These are phyloP conservation scores for Citeromyces hawaiiensis DNA, from an alignment of 1,139 yeast species.

Conservation along the genomic window DNA sequence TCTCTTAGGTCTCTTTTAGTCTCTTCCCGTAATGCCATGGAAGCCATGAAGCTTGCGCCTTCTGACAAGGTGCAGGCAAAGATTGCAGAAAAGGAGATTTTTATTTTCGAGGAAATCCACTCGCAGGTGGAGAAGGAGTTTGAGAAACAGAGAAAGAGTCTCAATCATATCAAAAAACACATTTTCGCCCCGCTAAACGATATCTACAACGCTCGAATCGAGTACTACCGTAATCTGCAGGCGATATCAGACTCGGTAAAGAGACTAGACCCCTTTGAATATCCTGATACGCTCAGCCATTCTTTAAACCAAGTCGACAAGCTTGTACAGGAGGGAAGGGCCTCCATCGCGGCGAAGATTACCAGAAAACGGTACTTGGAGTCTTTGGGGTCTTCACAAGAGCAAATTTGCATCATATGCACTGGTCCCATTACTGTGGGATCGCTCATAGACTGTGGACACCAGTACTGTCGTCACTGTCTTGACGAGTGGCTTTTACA, in stretches of 20 bases:
- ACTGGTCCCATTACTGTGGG: slow-evolving; percentile 58
- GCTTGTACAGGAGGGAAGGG: not conserved
- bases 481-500: slow-evolving; percentile 51
- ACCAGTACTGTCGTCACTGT: slow-evolving; percentile 74
- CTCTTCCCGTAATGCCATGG: not conserved
- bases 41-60: not conserved
- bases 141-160: slow-evolving; percentile 11
- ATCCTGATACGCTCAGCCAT: slow-evolving; percentile 9
- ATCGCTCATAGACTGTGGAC: slow-evolving; percentile 79
- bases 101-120: slow-evolving; percentile 1
- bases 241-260: slow-evolving; percentile 67
- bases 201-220: slow-evolving; percentile 65
- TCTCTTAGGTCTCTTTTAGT: not conserved
- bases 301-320: slow-evolving; percentile 2
- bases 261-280: slow-evolving; percentile 9
- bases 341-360: slow-evolving; percentile 19
- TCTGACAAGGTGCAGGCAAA: slow-evolving; percentile 16
- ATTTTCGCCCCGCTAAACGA: slow-evolving; percentile 41
- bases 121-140: slow-evolving; percentile 10
- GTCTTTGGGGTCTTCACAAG: slow-evolving; percentile 22
- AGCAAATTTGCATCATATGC: slow-evolving; percentile 59
- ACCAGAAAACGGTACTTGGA: slow-evolving; percentile 51
- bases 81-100: slow-evolving; percentile 18
- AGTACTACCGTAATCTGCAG: slow-evolving; percentile 75
- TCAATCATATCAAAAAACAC: slow-evolving; percentile 24